Conservation (phyloP, 2,329 filamentous ascomycete genomes). For the Talaromyces sp. region DNA sequence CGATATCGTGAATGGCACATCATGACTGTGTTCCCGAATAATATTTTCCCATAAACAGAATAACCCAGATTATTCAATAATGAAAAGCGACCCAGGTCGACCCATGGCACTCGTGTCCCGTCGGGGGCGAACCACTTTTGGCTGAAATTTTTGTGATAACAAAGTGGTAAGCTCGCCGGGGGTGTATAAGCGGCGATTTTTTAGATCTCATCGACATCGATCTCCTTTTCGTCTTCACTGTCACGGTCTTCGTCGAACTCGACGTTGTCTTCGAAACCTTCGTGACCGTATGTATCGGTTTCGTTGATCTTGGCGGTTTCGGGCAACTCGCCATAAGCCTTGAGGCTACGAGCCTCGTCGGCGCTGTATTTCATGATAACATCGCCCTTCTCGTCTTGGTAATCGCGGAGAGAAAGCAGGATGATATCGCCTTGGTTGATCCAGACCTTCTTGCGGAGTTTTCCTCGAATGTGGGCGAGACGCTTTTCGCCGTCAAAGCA, state of each 20-base stretch:
- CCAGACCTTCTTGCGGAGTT: slow-evolving; percentile 99
- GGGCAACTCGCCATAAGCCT: slow-evolving; percentile 95
- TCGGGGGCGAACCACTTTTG: slow-evolving; percentile 12
- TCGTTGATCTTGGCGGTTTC: slow-evolving; percentile 99
- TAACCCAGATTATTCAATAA: slow-evolving; percentile 13
- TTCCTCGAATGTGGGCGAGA: slow-evolving; percentile 83
- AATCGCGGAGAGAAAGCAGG: slow-evolving; percentile 80
- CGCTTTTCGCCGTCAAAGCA: slow-evolving; percentile 95
- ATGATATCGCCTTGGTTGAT: slow-evolving; percentile 98
- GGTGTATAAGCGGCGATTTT: slow-evolving; percentile 20
- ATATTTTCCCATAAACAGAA: neutral
- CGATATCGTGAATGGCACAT: slow-evolving; percentile 9
- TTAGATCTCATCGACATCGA: slow-evolving; percentile 96
- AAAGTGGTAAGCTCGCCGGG: slow-evolving; percentile 11
- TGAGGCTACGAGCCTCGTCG: slow-evolving; percentile 91
- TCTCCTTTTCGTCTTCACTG: slow-evolving; percentile 67
- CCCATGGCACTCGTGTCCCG: slow-evolving; percentile 16
- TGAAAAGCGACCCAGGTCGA: slow-evolving; percentile 15
- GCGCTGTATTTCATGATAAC: slow-evolving; percentile 93
- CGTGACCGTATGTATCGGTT: slow-evolving; percentile 84
- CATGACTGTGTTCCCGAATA: slow-evolving; percentile 11
- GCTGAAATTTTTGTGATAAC: neutral
- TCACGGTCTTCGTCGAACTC: slow-evolving; percentile 95
- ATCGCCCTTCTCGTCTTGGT: slow-evolving; percentile 91
- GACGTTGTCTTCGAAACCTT: slow-evolving; percentile 95